These are phyloP conservation scores for Aspergillus alliaceus DNA, from an alignment of 2,329 filamentous ascomycete species.

Conservation along the genomic window DNA sequence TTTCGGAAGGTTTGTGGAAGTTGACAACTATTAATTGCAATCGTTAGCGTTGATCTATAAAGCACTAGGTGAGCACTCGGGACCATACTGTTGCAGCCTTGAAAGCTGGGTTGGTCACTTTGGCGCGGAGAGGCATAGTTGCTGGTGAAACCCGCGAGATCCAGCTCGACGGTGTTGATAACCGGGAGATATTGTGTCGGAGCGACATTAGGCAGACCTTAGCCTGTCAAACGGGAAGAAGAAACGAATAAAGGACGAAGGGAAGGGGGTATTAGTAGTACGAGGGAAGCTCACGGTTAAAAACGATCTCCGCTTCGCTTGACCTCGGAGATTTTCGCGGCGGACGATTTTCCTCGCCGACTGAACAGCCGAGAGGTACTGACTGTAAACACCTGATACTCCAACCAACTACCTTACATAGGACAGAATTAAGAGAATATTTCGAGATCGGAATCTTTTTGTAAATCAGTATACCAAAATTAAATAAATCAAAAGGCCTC, in stretches of 20 bases:
- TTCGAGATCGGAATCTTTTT: background rate
- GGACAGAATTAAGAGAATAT: background rate
- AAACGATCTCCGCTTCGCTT: conserved; percentile 26
- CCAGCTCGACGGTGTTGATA: conserved; percentile 47
- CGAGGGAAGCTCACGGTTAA: conserved; percentile 24
- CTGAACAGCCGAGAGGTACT: conserved; percentile 2
- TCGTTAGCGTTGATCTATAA: background rate
- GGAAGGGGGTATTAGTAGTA: conserved; percentile 14
- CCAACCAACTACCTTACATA: background rate
- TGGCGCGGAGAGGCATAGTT: conserved; percentile 79
- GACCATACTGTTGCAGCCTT: conserved; percentile 53
- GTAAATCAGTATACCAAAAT: background rate
- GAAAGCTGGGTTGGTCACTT: conserved; percentile 63
- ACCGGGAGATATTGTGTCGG: conserved; percentile 39
- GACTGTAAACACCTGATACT: conserved; percentile 1
- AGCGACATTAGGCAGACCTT: conserved; percentile 44
- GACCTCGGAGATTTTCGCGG: conserved; percentile 34
- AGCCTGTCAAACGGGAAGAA: conserved; percentile 12
- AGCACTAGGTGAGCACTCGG: conserved; percentile 18
- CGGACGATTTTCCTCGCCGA: conserved; percentile 20
- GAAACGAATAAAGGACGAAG: conserved; percentile 12
- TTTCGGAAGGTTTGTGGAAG: conserved; percentile 41
- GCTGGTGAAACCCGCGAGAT: conserved; percentile 44
- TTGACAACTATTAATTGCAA: conserved; percentile 43
- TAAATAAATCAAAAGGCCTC: background rate